Evolutionary conservation across 2,329 filamentous ascomycete genomes (phyloP).

Genomic region (Coniella vitis): DNA sequence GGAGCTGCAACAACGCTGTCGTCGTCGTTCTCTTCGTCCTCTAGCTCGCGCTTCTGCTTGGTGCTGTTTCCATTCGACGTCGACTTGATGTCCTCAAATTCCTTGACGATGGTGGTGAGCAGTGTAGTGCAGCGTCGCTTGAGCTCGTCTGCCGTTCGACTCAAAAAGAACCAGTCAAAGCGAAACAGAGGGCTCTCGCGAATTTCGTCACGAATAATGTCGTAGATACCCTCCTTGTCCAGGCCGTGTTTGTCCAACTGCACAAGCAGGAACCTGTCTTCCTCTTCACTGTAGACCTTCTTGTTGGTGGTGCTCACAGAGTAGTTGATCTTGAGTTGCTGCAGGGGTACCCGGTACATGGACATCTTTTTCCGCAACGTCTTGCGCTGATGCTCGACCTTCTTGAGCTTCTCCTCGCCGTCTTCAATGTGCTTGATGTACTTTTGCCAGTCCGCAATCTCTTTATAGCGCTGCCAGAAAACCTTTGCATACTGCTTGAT

Average conservation of each 20-base stretch:
- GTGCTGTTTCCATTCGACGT: conserved; percentile 57
- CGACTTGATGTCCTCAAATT: conserved; percentile 69
- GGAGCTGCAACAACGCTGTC: conserved; percentile 73
- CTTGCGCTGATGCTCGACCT: conserved; percentile 87
- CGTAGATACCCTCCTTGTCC: conserved; percentile 83
- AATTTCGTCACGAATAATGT: conserved; percentile 95
- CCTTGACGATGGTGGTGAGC: conserved; percentile 87
- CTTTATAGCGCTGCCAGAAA: conserved; percentile 92
- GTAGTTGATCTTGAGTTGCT: conserved; percentile 98
- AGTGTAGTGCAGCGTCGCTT: conserved; percentile 88
- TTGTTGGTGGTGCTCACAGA: conserved; percentile 99
- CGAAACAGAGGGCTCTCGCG: conserved; percentile 90
- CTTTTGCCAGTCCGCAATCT: conserved; percentile 84
- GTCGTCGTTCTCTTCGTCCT: conserved; percentile 80
- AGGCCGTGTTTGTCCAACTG: conserved; percentile 89
- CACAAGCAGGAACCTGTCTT: conserved; percentile 91
- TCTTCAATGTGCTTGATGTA: conserved; percentile 85
- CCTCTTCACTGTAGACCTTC: conserved; percentile 98
- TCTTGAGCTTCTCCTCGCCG: conserved; percentile 82
- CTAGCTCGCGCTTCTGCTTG: conserved; percentile 65
- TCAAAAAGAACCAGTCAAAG: conserved; percentile 99
- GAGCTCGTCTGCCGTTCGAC: conserved; percentile 86
- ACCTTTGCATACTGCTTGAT: conserved; percentile 88
- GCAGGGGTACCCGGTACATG: conserved; percentile 92
- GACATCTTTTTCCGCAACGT: conserved; percentile 92